Evolutionary conservation across 1,284 basidiomycete species (phyloP), one percentile per base, ranked within the genome.

Genomic region (Microbotryum violaceum): DNA sequence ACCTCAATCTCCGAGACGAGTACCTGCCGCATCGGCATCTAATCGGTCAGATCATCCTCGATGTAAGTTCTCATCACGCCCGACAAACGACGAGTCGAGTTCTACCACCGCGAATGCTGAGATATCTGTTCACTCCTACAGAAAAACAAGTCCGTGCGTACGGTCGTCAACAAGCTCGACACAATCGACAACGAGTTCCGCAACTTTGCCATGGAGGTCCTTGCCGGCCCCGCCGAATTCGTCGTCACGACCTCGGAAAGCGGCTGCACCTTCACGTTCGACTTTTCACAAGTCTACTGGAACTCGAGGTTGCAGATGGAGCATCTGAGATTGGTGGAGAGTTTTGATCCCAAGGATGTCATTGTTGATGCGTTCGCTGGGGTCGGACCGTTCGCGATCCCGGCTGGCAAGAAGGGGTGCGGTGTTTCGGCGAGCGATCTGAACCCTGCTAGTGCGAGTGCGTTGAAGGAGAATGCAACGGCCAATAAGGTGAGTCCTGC

Each of bases 221-320:
- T 99, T 23, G 93, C 94, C 0, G 96, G 96, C 14, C 86, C 90
- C 62, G 82, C 85, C 0, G 82, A 96, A 71, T 94, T 87, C 71
- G 70, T 88, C 23, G 91, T 96, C 6, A 83, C 87, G 69, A 87
- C 89, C 75, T 81, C 81, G 66, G 91, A 96, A 78, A 83, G 85
- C 8, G 83, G 85, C 67, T 97, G 92, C 75, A 78, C 78, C 18
- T 98, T 97, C 75, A 86, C 82, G 0, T 97, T 99, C 71, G 93
- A 99, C 74, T 98, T 98, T 73, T 85, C 88, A 10, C 81, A 85
- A 70, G 96, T 98, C 3, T 98, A 98, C 77, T 98, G 93, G 92
- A 99, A 99, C 78, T 94, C 92, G 21, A 84, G 96, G 21, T 77
- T 98, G 44, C 88, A 91, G 66, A 85, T 85, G 1, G 96, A 99